Evolutionary conservation across 2,329 filamentous ascomycete species (phyloP).

Genomic region (Nannizziopsis arthrosporioides): DNA sequence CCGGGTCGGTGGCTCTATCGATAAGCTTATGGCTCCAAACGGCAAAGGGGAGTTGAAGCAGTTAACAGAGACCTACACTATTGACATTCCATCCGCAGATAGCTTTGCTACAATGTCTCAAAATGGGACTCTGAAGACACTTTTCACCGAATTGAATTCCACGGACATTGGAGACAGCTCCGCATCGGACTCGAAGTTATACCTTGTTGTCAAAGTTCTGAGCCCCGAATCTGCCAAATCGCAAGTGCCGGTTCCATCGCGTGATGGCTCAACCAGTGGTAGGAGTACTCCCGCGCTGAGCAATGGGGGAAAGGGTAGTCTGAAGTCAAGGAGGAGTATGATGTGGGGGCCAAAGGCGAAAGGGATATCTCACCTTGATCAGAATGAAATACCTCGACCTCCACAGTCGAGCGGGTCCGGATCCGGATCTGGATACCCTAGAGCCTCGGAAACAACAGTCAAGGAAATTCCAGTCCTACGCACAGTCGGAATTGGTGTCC

Average conservation of each 20-base stretch:
- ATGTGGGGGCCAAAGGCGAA: conserved; percentile 33
- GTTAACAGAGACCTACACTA: conserved; percentile 70
- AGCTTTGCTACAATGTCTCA: conserved; percentile 54
- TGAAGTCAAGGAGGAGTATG: conserved; percentile 34
- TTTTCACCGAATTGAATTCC: conserved; percentile 76
- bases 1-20: conserved; percentile 63
- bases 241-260: conserved; percentile 25
- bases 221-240: conserved; percentile 41
- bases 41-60: conserved; percentile 51
- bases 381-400: conserved; percentile 21
- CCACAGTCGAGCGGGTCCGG: conserved; percentile 23
- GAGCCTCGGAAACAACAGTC: conserved; percentile 15
- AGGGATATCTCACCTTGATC: conserved; percentile 20
- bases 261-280: conserved; percentile 23
- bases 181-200: conserved; percentile 59
- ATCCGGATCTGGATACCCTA: conserved; percentile 22
- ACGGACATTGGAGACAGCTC: conserved; percentile 57
- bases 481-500: conserved; percentile 62
- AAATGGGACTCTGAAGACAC: conserved; percentile 61
- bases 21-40: conserved; percentile 66
- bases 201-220: conserved; percentile 70
- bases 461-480: conserved; percentile 44
- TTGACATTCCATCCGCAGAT: conserved; percentile 65
- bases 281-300: conserved; percentile 22
- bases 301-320: conserved; percentile 26